phyloP scores from a whole-genome alignment of 495 filamentous ascomycete species.

The Entonaema liquescens region DNA sequence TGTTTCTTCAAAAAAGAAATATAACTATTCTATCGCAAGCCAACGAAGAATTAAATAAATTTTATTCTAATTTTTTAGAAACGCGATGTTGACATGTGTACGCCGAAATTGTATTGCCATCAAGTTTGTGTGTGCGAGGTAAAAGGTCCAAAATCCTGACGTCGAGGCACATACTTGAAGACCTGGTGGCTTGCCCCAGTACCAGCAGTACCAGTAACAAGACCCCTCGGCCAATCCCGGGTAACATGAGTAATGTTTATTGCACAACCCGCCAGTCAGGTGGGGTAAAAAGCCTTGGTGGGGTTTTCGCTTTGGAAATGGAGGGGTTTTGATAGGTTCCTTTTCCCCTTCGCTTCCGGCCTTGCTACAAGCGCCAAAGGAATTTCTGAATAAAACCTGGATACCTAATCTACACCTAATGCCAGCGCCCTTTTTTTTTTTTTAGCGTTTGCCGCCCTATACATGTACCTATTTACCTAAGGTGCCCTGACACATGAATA shows the following conservation, averaged over 20 bases:
- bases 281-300: conserved; percentile 2
- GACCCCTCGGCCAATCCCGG: conserved; percentile 47
- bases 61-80: conserved; percentile 5
- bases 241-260: conserved; percentile 34
- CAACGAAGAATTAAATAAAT: conserved; percentile 4
- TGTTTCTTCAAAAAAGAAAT: background rate
- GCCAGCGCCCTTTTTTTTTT: background rate
- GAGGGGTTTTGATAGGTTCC: conserved; percentile 33
- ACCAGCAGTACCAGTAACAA: background rate
- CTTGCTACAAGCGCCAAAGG: conserved; percentile 4
- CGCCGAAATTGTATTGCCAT: background rate
- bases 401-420: background rate
- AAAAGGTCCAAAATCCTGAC: conserved; percentile 37
- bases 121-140: conserved; percentile 24
- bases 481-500: too few species aligned
- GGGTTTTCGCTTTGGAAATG: conserved; percentile 34
- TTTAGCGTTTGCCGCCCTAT: background rate
- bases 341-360: conserved; percentile 12
- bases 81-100: conserved; percentile 22
- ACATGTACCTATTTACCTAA: too few species aligned
- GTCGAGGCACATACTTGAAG: conserved; percentile 26
- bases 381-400: background rate
- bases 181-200: background rate
- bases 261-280: background rate
- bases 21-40: background rate